These are phyloP conservation scores for Geranium incanum DNA, from an alignment of 441 rosid genomes.

Conservation along the genomic window DNA sequence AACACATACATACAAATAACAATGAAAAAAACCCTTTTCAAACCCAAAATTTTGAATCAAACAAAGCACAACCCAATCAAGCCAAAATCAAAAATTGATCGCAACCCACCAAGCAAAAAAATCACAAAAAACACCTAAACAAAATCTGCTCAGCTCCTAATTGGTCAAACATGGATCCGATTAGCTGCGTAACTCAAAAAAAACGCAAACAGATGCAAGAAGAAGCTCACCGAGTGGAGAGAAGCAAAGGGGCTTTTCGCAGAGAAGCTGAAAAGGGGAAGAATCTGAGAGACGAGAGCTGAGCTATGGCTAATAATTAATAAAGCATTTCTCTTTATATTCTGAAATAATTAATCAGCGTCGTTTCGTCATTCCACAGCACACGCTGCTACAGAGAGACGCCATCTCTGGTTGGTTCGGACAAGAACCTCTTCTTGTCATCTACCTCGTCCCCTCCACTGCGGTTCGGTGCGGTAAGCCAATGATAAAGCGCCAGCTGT, in stretches of 20 bases:
- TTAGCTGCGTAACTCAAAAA: neutral
- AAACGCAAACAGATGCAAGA: neutral
- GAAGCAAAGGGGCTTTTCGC: constrained; percentile 3
- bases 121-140: neutral
- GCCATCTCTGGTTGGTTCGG: neutral
- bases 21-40: neutral
- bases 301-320: neutral
- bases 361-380: neutral
- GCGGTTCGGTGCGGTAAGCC: neutral
- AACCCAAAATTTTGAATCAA: neutral
- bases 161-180: neutral
- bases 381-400: constrained; percentile 4
- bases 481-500: neutral
- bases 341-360: neutral
- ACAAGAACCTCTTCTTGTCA: constrained; percentile 7
- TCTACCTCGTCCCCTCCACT: neutral
- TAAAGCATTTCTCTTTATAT: neutral
- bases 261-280: constrained; percentile 5
- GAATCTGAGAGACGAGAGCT: constrained; percentile 1
- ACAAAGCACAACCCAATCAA: constrained; percentile 2
- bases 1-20: neutral
- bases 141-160: neutral
- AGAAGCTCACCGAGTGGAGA: constrained; percentile 8
- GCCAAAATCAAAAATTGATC: neutral
- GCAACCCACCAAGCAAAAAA: constrained; percentile 7